phyloP scores from a whole-genome alignment of 23 red algal genomes.

The Gracilaria gracilis region DNA sequence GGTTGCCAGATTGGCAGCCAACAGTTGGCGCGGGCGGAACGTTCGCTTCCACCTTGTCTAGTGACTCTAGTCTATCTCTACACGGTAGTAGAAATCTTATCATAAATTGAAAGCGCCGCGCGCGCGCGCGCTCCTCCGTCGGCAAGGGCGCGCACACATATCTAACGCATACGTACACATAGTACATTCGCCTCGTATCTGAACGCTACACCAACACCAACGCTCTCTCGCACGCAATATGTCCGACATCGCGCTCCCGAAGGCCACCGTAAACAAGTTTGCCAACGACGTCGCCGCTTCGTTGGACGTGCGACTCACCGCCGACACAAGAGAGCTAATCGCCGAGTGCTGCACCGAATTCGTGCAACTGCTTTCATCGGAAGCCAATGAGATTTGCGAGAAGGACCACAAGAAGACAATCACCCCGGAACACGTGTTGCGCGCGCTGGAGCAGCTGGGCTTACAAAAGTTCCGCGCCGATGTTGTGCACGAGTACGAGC shows the following conservation, averaged over 20 bases:
- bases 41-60: too few relatives aligned
- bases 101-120: not conserved
- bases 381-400: slow-evolving; percentile 96
- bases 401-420: slow-evolving; percentile 90
- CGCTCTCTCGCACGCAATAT: not conserved
- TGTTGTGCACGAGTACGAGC: slow-evolving; percentile 66
- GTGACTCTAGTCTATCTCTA: too few relatives aligned
- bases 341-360: slow-evolving; percentile 91
- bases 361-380: slow-evolving; percentile 88
- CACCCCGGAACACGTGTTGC: slow-evolving; percentile 90
- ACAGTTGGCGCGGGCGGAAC: too few relatives aligned
- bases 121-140: too few relatives aligned
- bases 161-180: not conserved
- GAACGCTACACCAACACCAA: too few relatives aligned
- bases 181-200: too few relatives aligned
- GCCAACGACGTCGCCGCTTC: slow-evolving; percentile 79
- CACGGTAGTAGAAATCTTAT: too few relatives aligned
- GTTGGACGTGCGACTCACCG: slow-evolving; percentile 71
- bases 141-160: not conserved
- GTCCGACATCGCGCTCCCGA: slow-evolving; percentile 86
- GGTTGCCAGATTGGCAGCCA: too few relatives aligned
- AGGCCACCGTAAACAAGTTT: slow-evolving; percentile 98
- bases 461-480: slow-evolving; percentile 66
- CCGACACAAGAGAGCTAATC: slow-evolving; percentile 81
- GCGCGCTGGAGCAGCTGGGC: slow-evolving; percentile 81